These are phyloP conservation scores for Papiliotrema terrestris DNA, from an alignment of 1,284 basidiomycete genomes.

Conservation along the genomic window DNA sequence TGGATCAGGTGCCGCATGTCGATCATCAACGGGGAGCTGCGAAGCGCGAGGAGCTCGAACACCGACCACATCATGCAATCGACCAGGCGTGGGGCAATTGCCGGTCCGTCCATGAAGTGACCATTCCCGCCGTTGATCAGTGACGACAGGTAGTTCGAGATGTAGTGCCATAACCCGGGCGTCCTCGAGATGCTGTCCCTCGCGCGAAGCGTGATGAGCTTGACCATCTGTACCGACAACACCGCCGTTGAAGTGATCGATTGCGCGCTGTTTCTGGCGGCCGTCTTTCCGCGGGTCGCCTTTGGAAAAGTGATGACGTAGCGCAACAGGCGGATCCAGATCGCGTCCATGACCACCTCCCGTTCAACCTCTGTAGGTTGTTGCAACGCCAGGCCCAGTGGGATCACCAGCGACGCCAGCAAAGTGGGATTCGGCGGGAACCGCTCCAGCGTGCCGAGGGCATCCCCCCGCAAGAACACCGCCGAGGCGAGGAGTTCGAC, in stretches of 20 bases:
- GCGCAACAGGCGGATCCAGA: constrained; percentile 65
- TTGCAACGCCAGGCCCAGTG: constrained; percentile 59
- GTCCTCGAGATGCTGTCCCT: constrained; percentile 27
- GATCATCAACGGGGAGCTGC: constrained; percentile 61
- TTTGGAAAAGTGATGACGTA: constrained; percentile 54
- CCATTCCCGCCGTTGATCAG: constrained; percentile 24
- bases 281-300: constrained; percentile 8
- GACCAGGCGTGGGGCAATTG: constrained; percentile 37
- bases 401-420: constrained; percentile 58
- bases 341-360: constrained; percentile 52
- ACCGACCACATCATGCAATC: constrained; percentile 74
- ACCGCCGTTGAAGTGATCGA: constrained; percentile 34
- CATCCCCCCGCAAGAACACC: constrained; percentile 58
- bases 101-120: constrained; percentile 12
- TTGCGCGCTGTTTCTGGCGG: not conserved
- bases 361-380: constrained; percentile 54
- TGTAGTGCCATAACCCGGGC: constrained; percentile 37
- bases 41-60: constrained; percentile 63
- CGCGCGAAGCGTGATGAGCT: constrained; percentile 64
- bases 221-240: constrained; percentile 64
- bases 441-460: constrained; percentile 60
- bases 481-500: constrained; percentile 57
- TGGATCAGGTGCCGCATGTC: constrained; percentile 63
- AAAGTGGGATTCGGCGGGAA: constrained; percentile 58
- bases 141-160: constrained; percentile 17